Evolutionary conservation across 1,139 yeast species (phyloP).

Genomic region (Hanseniaspora gamundiae): DNA sequence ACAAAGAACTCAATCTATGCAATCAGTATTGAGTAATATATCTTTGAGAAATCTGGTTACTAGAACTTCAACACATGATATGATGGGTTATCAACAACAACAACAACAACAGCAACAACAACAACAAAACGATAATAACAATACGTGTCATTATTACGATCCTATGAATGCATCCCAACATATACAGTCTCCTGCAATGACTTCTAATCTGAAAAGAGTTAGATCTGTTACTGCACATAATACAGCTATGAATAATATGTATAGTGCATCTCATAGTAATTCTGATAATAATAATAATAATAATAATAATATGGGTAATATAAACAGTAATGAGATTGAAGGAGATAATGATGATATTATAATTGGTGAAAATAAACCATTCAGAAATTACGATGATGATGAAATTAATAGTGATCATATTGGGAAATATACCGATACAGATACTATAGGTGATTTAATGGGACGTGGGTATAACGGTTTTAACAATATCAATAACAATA

Average conservation of each 20-base stretch:
- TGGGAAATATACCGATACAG: too few species aligned
- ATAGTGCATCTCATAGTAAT: background rate
- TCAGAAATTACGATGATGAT: conserved; percentile 1
- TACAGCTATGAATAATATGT: background rate
- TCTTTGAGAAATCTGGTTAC: conserved; percentile 33
- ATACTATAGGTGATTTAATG: too few species aligned
- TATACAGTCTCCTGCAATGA: conserved; percentile 23
- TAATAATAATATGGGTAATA: background rate
- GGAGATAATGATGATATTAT: conserved; percentile 4
- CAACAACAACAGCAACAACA: conserved; percentile 9
- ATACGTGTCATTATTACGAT: conserved; percentile 8
- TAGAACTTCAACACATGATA: conserved; percentile 7
- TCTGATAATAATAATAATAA: background rate
- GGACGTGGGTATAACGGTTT: background rate
- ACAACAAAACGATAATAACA: conserved; percentile 3
- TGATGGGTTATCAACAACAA: conserved; percentile 7
- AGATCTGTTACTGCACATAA: conserved; percentile 2
- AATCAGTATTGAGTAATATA: conserved; percentile 51
- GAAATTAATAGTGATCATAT: too few species aligned
- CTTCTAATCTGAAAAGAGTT: conserved; percentile 15
- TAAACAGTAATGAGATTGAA: background rate
- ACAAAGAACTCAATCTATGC: conserved; percentile 47
- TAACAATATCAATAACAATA: background rate
- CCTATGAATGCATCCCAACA: conserved; percentile 17
- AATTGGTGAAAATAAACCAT: conserved; percentile 7